Evolutionary conservation across 768 basidiomycete genomes (phyloP), one percentile per base, ranked within the genome.

Genomic region (Lentinula aciculospora): DNA sequence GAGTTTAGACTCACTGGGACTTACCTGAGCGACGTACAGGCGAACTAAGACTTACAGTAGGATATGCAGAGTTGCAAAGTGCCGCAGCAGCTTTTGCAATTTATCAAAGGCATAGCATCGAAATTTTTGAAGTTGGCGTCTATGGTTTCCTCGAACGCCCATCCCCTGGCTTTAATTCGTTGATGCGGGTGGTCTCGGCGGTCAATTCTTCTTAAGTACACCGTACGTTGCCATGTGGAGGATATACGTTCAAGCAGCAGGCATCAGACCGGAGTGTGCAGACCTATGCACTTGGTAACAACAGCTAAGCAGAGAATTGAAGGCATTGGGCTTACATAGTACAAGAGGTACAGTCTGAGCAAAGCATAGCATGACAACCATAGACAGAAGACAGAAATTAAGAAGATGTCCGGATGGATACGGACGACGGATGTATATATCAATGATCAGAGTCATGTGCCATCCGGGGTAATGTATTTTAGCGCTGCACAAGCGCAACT

Each of bases 221-320:
- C 3, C 1, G 29, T 17, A 29, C 4, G 50, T 53, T 54, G 53
- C 37, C 39, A 55, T 23, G 53, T 27, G 21, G 37, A 55, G 53
- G 44, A 9, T 17, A 39, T 13, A 54, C 28, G 5, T 9, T 15
- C 17, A 34, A 12, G 37, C 31, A 50, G 25, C 23, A 46, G 19
- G 32, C n/a, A 42, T 56, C 55, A 56, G 23, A 56, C 55, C 21
- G 17, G 27, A 44, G 53, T 55, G 13, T 12, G n/a, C n/a, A 45
- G 55, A 40, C 44, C 42, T 56, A 46, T 56, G 55, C 44, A 42
- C 55, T 29, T 56, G 27, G 53, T 42, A 25, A 55, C 53, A 48
- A 48, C 25, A 31, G 13, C 19, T 53, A 3, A 37, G 15, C 13
- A 42, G 21, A 27, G n/a, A 39, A 5, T 10, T 25, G 39, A 55